Evolutionary conservation across 1,284 basidiomycete species (phyloP), one percentile per base, ranked within the genome.

Genomic region (Stereum hirsutum): DNA sequence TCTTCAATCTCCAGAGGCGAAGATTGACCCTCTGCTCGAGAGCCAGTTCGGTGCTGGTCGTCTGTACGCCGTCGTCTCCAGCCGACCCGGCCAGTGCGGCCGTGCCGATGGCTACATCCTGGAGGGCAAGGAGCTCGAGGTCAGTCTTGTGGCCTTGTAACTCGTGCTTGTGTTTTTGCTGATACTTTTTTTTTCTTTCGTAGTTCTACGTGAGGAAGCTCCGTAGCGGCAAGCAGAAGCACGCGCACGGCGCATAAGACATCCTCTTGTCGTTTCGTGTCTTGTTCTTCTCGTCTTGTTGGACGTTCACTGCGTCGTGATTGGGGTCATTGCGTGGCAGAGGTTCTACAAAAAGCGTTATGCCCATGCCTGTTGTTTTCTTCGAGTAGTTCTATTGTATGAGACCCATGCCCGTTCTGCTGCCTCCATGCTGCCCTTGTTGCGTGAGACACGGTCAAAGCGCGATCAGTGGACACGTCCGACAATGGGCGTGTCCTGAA

Each of bases 71-170:
- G 57, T 73, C 57, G 86, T 97, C 66, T 81, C 89, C 49, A 93
- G 89, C 65, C 82, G 93, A 64, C 93, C 93, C 47, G 93, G 93
- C 37, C 93, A 97, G 68, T 89, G 82, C 45, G 93, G 93, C 38
- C 89, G 93, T 53, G 82, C 86, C 49, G 94, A 97, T 65, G 93
- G 93, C 45, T 95, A 96, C 71, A 75, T 97, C 52, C 81, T 97
- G 45, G 93, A 97, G 75, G 93, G 93, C 61, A 91, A 91, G 70
- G 93, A 97, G 66, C 81, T 96, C 48, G 92, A 96, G 75, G 89
- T 92, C 57, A 42, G 72, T 58, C 34, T 41, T 8, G 41, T 47
- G n/a, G n/a, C n/a, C n/a, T n/a, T n/a, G n/a, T n/a, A n/a, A n/a
- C n/a, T n/a, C n/a, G n/a, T n/a, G n/a, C n/a, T n/a, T n/a, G n/a